phyloP scores from a whole-genome alignment of 1,139 yeast species.

The Saccharomyces hybrid region DNA sequence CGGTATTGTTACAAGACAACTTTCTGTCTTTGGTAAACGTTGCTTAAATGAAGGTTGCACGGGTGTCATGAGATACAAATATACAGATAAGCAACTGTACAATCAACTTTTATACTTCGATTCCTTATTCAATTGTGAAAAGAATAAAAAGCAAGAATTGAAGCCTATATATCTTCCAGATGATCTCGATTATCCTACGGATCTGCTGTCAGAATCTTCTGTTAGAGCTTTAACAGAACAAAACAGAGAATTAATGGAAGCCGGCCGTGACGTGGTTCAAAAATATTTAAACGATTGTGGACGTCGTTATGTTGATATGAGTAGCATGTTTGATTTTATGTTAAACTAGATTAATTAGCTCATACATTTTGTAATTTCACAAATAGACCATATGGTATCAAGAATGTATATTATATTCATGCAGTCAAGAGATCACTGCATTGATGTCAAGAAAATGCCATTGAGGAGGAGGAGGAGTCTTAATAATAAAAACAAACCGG shows the following conservation, averaged over 20 bases:
- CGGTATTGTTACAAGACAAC: slow-evolving; percentile 71
- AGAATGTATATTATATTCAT: neutral
- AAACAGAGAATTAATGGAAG: slow-evolving; percentile 56
- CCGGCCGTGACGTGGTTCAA: slow-evolving; percentile 54
- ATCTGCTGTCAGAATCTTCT: slow-evolving; percentile 46
- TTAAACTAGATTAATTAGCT: neutral
- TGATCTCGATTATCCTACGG: slow-evolving; percentile 34
- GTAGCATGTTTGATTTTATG: slow-evolving; percentile 61
- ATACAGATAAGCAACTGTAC: slow-evolving; percentile 73
- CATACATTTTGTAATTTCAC: neutral
- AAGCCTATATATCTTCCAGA: slow-evolving; percentile 40
- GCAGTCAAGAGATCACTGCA: neutral
- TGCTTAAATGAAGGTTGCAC: slow-evolving; percentile 66
- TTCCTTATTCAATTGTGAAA: slow-evolving; percentile 74
- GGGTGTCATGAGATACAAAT: slow-evolving; percentile 75
- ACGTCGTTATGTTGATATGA: slow-evolving; percentile 85
- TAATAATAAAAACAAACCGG: neutral
- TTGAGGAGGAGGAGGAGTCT: neutral
- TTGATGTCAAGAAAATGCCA: neutral
- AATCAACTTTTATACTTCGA: slow-evolving; percentile 77
- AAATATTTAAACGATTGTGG: slow-evolving; percentile 80
- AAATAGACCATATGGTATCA: neutral
- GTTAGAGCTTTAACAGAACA: slow-evolving; percentile 72
- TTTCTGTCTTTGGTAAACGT: slow-evolving; percentile 81
- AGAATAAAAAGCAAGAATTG: slow-evolving; percentile 52